Base-by-base conservation (phyloP, 2,329 filamentous ascomycete genomes). In the Pseudonectria foliicola region DNA sequence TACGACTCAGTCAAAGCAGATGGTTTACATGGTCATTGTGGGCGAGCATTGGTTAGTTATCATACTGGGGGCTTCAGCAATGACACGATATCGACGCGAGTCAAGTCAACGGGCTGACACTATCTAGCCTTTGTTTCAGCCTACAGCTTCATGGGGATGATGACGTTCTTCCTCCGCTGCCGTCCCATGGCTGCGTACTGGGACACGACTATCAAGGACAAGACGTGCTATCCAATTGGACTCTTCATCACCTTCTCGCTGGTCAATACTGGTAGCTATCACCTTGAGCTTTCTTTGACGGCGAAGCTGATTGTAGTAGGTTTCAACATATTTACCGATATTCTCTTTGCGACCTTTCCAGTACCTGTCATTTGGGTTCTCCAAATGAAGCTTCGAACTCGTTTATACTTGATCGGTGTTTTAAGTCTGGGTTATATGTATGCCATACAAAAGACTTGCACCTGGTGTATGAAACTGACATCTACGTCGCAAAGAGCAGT, bases 271-370 rank as follows among this genome's bases (percentile, higher is more conserved):
- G 31, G 40, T 40, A 28, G 18, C 6, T 18, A 4, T 32, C 10
- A 5, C 4, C n/a, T 6, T n/a, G 15, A 6, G 2, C 7, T 10
- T 24, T 10, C 4, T 15, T 6, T 26, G 7, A 2, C 2, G 8
- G 6, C 6, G 8, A 11, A 24, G 21, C 18, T 37, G 10, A 39
- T 24, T 14, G 8, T 3, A 3, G 6, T 23, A 43, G 59, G 48
- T 4, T 57, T 63, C 49, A 65, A 67, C 36, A 65, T 67, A 26
- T 53, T 58, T 7, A 66, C 63, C n/a, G 64, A 68, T 34, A 51
- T 66, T 7, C 49, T 59, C n/a, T 64, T 67, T 25, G 64, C 63
- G 1, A 56, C 61, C 2, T 48, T 67, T 13, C 64, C 65, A 1
- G 50, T 66, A 2, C 59, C 61, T 3, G 56, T 68, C 35, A 62